A percentile compares a stretch with the other conserved stretches of the same genome.
These are phyloP conservation scores for Diaporthe eres DNA, from an alignment of 2,329 filamentous ascomycete species.

Conservation along the genomic window DNA sequence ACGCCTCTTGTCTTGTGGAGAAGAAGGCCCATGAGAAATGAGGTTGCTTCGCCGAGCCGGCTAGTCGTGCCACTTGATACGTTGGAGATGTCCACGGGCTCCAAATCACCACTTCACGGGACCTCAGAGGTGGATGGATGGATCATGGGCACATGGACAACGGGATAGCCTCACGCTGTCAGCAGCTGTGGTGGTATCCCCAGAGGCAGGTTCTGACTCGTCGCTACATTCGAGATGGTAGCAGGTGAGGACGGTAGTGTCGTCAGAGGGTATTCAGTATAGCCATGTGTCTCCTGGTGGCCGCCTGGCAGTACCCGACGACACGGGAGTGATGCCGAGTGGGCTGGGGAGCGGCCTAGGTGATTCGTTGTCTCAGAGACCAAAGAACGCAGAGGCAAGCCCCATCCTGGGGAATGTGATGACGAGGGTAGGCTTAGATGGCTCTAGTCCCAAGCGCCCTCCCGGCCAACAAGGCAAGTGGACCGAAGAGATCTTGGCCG, in stretches of 20 bases:
- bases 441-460: conserved; percentile 4
- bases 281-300: conserved; percentile 12
- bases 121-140: conserved; percentile 17
- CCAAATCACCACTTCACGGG: conserved; percentile 18
- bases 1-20: conserved; percentile 21
- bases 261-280: conserved; percentile 1
- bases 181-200: conserved; percentile 10
- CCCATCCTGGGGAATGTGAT: conserved; percentile 21
- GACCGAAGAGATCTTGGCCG: conserved; percentile 20
- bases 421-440: background rate
- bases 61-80: conserved; percentile 34
- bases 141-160: conserved; percentile 31
- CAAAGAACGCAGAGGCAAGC: conserved; percentile 18
- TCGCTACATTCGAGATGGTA: background rate
- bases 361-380: conserved; percentile 31
- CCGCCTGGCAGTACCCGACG: conserved; percentile 3
- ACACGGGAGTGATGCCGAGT: conserved; percentile 24
- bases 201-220: conserved; percentile 30
- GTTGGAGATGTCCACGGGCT: conserved; percentile 22
- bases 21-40: conserved; percentile 8
- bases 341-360: conserved; percentile 14
- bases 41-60: conserved; percentile 6
- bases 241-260: conserved; percentile 3
- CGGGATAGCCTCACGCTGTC: conserved; percentile 19
- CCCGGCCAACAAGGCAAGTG: conserved; percentile 28